phyloP scores from a whole-genome alignment of 192 early-diverging fungal species.

The Coemansia sp. region DNA sequence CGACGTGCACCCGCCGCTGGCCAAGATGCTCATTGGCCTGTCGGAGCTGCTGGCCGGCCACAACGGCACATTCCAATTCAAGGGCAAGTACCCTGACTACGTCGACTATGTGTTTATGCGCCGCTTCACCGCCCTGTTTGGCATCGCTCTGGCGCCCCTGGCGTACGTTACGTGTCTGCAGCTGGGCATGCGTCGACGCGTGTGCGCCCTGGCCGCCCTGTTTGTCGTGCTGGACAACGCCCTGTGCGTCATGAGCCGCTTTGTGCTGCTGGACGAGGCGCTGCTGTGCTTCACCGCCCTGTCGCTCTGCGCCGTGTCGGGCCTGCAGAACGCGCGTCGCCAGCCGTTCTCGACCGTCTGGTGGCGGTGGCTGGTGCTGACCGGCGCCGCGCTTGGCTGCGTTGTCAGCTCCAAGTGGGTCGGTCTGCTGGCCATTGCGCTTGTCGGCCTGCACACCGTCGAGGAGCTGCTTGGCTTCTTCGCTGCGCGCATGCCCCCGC shows the following conservation, averaged over 20 bases:
- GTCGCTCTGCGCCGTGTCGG: conserved; percentile 62
- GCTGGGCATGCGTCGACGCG: conserved; percentile 61
- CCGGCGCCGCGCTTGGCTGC: conserved; percentile 83
- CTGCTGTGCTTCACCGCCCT: conserved; percentile 84
- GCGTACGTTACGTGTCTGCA: conserved; percentile 84
- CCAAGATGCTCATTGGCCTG: conserved; percentile 92
- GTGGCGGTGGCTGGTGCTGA: conserved; percentile 84
- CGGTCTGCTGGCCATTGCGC: conserved; percentile 83
- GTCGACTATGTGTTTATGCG: conserved; percentile 92
- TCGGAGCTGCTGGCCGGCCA: conserved; percentile 79
- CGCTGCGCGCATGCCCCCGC: conserved; percentile 57
- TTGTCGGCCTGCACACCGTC: conserved; percentile 90
- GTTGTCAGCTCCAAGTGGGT: conserved; percentile 97
- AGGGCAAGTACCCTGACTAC: conserved; percentile 58
- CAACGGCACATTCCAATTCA: conserved; percentile 83
- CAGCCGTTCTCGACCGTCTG: conserved; percentile 80
- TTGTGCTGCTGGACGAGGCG: conserved; percentile 95
- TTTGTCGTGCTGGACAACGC: conserved; percentile 74
- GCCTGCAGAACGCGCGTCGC: conserved; percentile 70
- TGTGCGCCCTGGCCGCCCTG: conserved; percentile 69
- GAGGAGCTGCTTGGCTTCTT: conserved; percentile 82
- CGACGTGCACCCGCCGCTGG: conserved; percentile 97
- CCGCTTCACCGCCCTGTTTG: conserved; percentile 82
- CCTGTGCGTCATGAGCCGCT: conserved; percentile 69
- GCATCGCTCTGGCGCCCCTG: conserved; percentile 80